Evolutionary conservation across 176 grass and related monocot genomes (phyloP), one percentile per base, ranked within the genome.

Genomic region (Triticum urartu): DNA sequence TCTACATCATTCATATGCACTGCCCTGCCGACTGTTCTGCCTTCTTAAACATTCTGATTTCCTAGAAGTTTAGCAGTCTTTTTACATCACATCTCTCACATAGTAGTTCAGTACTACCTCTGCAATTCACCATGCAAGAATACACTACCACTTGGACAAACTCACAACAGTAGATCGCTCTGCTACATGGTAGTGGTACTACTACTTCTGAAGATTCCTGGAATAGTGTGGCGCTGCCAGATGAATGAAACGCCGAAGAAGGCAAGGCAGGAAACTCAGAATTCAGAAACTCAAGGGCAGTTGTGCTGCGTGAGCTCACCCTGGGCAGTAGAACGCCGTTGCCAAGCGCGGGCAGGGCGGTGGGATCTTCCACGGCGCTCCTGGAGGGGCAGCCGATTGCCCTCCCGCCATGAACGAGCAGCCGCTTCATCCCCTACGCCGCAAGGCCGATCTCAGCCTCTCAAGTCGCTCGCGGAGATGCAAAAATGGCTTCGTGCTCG

Each of bases 381-480:
- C 28, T 67, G 69, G 50, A 71, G 65, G 77, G 32, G 14, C 3
- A 52, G 9, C 11, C 69, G 13, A 80, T 24, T 1, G n/a, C 68
- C 62, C 75, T 20, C 43, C 72, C 24, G 13, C 72, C 50, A 71
- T 63, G 86, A 81, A 52, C 86, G 77, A 91, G 81, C 11, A 91
- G 22, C 81, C 89, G 71, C 89, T 88, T 88, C 86, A 88, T 43
- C 10, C 67, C 43, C 12, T 10, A 33, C 17, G 9, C 50, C 0
- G 50, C 54, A 59, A 69, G 68, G 1, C 43, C 24, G 72, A 48
- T 5, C 72, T 10, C 24, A 20, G 0, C 42, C 2, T 71, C 33
- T 9, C 68, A 11, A 42, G 9, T 11, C 39, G 45, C 24, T 69
- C 7, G 9, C 2, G 8, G 21, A 54, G 39, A 69, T 7, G 15